phyloP scores from a whole-genome alignment of 768 basidiomycete species.

The Auriculariales sp. region DNA sequence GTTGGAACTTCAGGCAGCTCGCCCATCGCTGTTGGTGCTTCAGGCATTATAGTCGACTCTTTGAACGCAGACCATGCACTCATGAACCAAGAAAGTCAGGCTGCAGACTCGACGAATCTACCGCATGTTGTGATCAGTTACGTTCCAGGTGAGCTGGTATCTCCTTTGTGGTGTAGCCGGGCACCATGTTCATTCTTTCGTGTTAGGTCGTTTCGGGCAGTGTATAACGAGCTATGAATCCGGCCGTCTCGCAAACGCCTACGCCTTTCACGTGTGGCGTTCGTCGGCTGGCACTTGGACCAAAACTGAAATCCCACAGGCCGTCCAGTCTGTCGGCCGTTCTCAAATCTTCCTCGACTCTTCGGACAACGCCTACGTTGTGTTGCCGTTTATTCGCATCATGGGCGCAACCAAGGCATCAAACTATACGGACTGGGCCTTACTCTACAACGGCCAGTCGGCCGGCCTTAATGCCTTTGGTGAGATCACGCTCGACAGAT shows the following conservation, averaged over 20 bases:
- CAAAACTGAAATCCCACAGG: conserved; percentile 2
- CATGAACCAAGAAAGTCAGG: conserved; percentile 6
- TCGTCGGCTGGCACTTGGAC: conserved; percentile 2
- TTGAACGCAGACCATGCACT: conserved; percentile 5
- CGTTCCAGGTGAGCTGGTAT: conserved; percentile 2
- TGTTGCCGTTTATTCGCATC: conserved; percentile 4
- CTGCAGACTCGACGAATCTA: background rate
- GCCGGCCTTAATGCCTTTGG: conserved; percentile 1
- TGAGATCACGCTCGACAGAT: conserved; percentile 1
- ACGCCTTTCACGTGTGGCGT: conserved; percentile 3
- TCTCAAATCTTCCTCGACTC: conserved; percentile 6
- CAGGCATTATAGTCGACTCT: conserved; percentile 6
- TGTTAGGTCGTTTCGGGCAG: conserved; percentile 5
- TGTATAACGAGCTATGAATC: conserved; percentile 3
- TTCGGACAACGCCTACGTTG: conserved; percentile 5
- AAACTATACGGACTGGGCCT: conserved; percentile 2
- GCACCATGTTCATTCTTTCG: background rate
- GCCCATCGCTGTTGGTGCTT: background rate
- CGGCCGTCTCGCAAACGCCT: background rate
- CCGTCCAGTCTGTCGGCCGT: conserved; percentile 3
- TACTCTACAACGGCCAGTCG: conserved; percentile 1
- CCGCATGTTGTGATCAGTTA: conserved; percentile 7
- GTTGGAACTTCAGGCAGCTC: conserved; percentile 3
- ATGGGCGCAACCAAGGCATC: conserved; percentile 1
- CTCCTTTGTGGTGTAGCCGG: background rate